These are phyloP conservation scores for Arachis monticola DNA, from an alignment of 331 rosid species.

Conservation along the genomic window DNA sequence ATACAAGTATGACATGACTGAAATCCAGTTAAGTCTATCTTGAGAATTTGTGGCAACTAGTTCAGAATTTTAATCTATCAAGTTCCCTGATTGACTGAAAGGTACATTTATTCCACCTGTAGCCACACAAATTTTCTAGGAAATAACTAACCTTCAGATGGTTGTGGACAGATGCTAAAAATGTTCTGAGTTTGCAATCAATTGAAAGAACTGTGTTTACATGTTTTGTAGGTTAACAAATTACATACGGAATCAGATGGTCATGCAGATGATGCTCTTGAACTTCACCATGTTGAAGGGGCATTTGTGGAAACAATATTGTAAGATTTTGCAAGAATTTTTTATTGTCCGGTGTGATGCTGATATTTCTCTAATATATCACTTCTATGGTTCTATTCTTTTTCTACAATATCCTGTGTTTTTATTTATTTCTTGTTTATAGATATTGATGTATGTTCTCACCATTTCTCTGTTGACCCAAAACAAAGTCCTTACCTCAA, in stretches of 20 bases:
- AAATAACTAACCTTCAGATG: neutral
- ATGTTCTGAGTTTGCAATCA: slow-evolving; percentile 30
- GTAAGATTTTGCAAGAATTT: slow-evolving; percentile 57
- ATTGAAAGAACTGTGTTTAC: slow-evolving; percentile 31
- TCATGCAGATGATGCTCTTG: slow-evolving; percentile 65
- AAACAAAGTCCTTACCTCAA: slow-evolving; percentile 89
- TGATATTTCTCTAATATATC: slow-evolving; percentile 29
- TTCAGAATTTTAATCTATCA: slow-evolving; percentile 32
- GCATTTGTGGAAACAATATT: slow-evolving; percentile 92
- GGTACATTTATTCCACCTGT: neutral
- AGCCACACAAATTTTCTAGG: slow-evolving; percentile 1
- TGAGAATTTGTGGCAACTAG: slow-evolving; percentile 8
- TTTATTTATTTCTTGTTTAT: slow-evolving; percentile 10
- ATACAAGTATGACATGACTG: slow-evolving; percentile 26
- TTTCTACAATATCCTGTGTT: slow-evolving; percentile 17
- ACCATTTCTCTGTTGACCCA: slow-evolving; percentile 63
- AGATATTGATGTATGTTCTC: slow-evolving; percentile 23
- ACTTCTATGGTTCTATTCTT: slow-evolving; percentile 32
- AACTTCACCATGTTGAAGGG: slow-evolving; percentile 82
- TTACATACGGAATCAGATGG: slow-evolving; percentile 72
- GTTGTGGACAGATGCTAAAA: slow-evolving; percentile 21
- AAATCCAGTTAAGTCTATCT: slow-evolving; percentile 25
- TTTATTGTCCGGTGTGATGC: slow-evolving; percentile 17
- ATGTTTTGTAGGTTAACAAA: slow-evolving; percentile 71
- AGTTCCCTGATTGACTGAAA: slow-evolving; percentile 24